Evolutionary conservation across 2,329 filamentous ascomycete species (phyloP), one percentile per base, ranked within the genome.

Genomic region (Mycosphaerella arachidis): DNA sequence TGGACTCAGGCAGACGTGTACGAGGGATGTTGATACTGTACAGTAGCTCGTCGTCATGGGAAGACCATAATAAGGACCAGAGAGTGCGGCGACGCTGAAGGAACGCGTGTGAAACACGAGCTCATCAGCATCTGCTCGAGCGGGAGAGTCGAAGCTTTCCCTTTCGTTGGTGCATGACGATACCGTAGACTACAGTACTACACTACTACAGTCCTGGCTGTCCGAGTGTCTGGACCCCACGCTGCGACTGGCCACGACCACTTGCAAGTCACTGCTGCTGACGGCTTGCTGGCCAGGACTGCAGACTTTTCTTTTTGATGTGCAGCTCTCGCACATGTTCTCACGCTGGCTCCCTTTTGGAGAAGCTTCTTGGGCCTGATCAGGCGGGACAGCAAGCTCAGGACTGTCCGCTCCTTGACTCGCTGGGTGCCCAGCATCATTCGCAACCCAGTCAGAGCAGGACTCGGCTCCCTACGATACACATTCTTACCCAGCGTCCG

Each of bases 401-500:
- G 50, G n/a, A 31, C 48, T 54, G 50, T 31, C 16, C 53, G 43
- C 13, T 54, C 29, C 51, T 54, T 56, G 16, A 59, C 45, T 53
- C 62, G 56, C 51, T 65, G 57, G 48, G 52, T 65, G 24, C 87
- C 88, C n/a, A 79, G 81, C 66, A 77, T 83, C 62, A 77, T 83
- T 62, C 84, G 84, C 72, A 81, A 84, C 63, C 84, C 81, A 66
- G 86, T 86, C 68, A 86, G 85, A 71, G 83, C 86, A 61, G 84
- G 82, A 62, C 79, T 94, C 56, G 82, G 87, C 67, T 79, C 82
- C 66, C 86, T 96, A 73, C 89, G 86, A 63, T 84, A 91, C 81
- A 85, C 92, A 68, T 90, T 84, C 5, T 75, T 96, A 27, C 90
- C 91, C 12, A 78, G 81, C 54, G 82, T 90, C 68, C 89, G 88